Base-by-base conservation (phyloP, 805 yeast species). In the Saccharomycopsis fodiens region DNA sequence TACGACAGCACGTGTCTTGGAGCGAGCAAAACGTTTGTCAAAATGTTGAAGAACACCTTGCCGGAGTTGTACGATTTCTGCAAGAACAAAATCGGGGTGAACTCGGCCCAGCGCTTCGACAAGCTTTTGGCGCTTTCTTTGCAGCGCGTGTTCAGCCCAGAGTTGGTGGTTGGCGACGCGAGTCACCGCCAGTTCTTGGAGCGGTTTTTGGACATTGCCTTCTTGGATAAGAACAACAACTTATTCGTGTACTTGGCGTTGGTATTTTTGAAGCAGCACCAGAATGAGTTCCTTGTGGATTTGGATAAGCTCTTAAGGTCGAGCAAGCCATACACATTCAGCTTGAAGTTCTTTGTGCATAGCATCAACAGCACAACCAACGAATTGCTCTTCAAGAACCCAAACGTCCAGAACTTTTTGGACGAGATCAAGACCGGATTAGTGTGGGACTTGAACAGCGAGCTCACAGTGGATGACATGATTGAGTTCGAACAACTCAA, bases 401-500 rank as follows among this genome's bases (percentile, higher is more conserved):
- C 30, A 10, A 29, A 36, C 29, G 35, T 34, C 6, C 23, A 34
- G 10, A 42, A 36, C 10, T 50, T 50, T 30, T 16, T 46, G 36
- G 40, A 37, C 21, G 50, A 50, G 12, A 22, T 50, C 7, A 50
- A 46, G 27, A 12, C 37, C 4, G 21, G 35, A 7, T 27, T 50
- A 31, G 19, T 46, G 7, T 21, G 30, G 31, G 53, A 50, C 29
- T 15, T 50, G 23, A 27, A 34, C 21, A 39, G 29, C 23, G 39
- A 27, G 16, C 30, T 46, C 29, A 32, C 48, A 8, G 34, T 44
- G 10, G 53, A 50, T 34, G 53, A 47, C n/a, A 36, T 43, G 20
- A 29, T 50, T 22, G 53, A 50, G 36, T 50, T 41, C 27, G 44
- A 46, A 16, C 47, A 50, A 30, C 37, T 50, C 21, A 47, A 47